Percentiles rank a stretch among this genome's conserved stretches.
Evolutionary conservation across 139 green algal species (phyloP).

Genomic region (Pseudopediastrum boryanum): DNA sequence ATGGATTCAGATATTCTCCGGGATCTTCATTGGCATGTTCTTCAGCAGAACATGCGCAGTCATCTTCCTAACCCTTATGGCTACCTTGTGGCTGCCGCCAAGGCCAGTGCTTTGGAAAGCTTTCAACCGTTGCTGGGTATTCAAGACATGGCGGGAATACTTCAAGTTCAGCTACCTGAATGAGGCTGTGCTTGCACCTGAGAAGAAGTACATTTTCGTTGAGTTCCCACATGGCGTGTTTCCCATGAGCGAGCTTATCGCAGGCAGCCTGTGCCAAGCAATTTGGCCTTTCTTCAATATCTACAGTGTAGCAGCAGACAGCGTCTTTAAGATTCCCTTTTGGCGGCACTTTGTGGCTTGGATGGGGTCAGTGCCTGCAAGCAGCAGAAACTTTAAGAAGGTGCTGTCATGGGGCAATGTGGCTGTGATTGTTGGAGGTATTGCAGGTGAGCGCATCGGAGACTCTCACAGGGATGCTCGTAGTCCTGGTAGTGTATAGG

Average conservation of each 20-base stretch:
- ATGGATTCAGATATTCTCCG: conserved; percentile 51
- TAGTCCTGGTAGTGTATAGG: no score
- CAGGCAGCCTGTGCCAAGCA: conserved; percentile 38
- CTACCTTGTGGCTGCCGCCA: conserved; percentile 40
- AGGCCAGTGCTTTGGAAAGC: conserved; percentile 52
- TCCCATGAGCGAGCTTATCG: conserved; percentile 51
- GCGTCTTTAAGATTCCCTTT: conserved; percentile 50
- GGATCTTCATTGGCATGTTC: not conserved
- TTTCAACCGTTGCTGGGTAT: conserved; percentile 38
- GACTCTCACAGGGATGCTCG: no score
- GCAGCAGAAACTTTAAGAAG: conserved; percentile 31
- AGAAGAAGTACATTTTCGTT: conserved; percentile 50
- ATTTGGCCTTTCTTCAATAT: conserved; percentile 58
- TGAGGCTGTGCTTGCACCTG: conserved; percentile 40
- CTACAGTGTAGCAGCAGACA: conserved; percentile 48
- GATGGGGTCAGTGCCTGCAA: conserved; percentile 44
- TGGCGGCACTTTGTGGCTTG: conserved; percentile 54
- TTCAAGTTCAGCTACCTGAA: conserved; percentile 43
- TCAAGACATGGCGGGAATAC: conserved; percentile 51
- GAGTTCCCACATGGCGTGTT: conserved; percentile 51
- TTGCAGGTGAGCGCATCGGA: no score
- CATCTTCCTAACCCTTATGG: conserved; percentile 18
- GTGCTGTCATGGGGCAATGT: conserved; percentile 34
- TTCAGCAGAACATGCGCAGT: conserved; percentile 31
- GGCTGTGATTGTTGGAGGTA: conserved; percentile 55